These are phyloP conservation scores for Astragalus membranaceus DNA, from an alignment of 306 rosid species.

Conservation along the genomic window DNA sequence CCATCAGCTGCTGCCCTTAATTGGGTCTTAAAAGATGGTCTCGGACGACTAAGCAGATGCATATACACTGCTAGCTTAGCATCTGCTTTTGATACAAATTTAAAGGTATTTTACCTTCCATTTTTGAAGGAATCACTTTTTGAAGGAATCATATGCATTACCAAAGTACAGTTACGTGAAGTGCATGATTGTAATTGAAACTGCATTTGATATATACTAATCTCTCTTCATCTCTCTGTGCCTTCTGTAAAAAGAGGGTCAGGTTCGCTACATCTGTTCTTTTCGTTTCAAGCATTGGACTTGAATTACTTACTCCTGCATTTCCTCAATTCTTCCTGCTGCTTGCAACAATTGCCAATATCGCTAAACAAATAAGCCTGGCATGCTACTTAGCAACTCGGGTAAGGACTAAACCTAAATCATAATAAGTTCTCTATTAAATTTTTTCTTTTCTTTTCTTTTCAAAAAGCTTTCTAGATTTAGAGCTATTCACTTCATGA, in stretches of 20 bases:
- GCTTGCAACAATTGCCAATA: constrained; percentile 86
- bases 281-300: constrained; percentile 74
- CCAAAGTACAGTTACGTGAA: constrained; percentile 11
- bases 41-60: constrained; percentile 82
- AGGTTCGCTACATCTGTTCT: constrained; percentile 71
- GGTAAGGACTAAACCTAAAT: constrained; percentile 42
- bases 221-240: background rate
- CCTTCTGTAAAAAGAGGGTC: constrained; percentile 64
- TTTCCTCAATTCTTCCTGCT: constrained; percentile 70
- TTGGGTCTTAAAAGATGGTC: constrained; percentile 92
- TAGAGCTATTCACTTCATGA: background rate
- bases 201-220: constrained; percentile 16
- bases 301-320: constrained; percentile 79
- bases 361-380: constrained; percentile 84
- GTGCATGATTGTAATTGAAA: constrained; percentile 22
- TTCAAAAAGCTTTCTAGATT: background rate
- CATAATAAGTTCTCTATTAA: background rate
- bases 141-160: constrained; percentile 7
- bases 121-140: background rate
- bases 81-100: constrained; percentile 79
- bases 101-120: constrained; percentile 52
- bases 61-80: constrained; percentile 87
- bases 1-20: constrained; percentile 92
- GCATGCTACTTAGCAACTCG: constrained; percentile 83
- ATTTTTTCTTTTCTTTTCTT: background rate